Evolutionary conservation across 768 basidiomycete species (phyloP).

Genomic region (Podaxis sp.): DNA sequence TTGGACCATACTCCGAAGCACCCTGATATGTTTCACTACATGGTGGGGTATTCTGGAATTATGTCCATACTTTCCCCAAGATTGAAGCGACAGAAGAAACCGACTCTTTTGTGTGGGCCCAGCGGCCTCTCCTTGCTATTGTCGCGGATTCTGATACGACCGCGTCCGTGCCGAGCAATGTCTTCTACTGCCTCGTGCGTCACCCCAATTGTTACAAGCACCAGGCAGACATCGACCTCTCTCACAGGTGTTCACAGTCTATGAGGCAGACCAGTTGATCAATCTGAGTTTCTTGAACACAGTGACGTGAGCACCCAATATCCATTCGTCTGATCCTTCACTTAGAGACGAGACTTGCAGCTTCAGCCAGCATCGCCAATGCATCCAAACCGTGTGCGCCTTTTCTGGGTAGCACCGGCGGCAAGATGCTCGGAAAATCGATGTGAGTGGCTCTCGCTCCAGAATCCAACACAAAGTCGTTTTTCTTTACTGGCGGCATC

Average conservation of each 20-base stretch:
- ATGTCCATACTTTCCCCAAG: background rate
- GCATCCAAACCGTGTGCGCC: constrained; percentile 28
- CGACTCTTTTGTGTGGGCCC: constrained; percentile 3
- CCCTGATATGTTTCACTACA: constrained; percentile 24
- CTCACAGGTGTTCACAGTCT: constrained; percentile 6
- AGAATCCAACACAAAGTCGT: background rate
- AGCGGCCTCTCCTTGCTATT: constrained; percentile 20
- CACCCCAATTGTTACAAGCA: constrained; percentile 16
- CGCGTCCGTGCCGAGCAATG: constrained; percentile 19
- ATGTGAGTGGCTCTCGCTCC: background rate
- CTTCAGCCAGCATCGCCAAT: constrained; percentile 30
- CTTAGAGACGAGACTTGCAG: constrained; percentile 33
- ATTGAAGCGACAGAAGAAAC: constrained; percentile 14
- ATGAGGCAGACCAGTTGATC: constrained; percentile 19
- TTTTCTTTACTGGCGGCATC: background rate
- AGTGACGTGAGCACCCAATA: constrained; percentile 24
- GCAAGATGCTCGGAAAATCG: constrained; percentile 21
- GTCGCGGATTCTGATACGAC: constrained; percentile 30
- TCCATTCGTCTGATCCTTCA: background rate
- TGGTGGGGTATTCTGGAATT: constrained; percentile 15
- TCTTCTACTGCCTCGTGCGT: constrained; percentile 24
- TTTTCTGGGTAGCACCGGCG: constrained; percentile 21
- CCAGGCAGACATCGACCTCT: constrained; percentile 22
- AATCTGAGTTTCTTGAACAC: constrained; percentile 27
- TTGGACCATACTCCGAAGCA: constrained; percentile 11